Base-by-base conservation (phyloP, 2,329 filamentous ascomycete genomes). In the Scleromitrula shiraiana region DNA sequence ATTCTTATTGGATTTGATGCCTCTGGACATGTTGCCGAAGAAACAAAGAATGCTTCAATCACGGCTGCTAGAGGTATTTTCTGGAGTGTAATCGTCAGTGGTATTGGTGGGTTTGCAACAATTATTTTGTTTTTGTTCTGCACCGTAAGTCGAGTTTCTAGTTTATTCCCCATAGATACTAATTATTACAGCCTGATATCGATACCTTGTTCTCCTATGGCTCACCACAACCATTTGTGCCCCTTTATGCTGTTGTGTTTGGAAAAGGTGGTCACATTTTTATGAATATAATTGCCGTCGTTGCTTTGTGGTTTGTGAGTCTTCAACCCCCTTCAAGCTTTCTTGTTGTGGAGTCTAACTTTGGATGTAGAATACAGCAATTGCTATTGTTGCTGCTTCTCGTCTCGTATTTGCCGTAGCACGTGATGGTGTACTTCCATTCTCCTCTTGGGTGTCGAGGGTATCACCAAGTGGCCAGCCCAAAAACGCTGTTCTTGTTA, bases 1-100 rank as follows among this genome's bases (percentile, higher is more conserved):
- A 49, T 46, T 10, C 49, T 53, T 2, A 46, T 53, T 35, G 51
- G 51, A 10, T 46, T 49, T 4, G 51, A 53, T 19, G 51, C 51
- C 22, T 51, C 51, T 32, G 51, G 51, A 26, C 51, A 53, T 19
- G 51, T 51, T 6, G 51, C 51, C 1, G 51, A 53, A 30, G 51
- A 53, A 35, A 53, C 51, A 2, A 41, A 49, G 10, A n/a, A 46
- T 6, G 51, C 51, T 24, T 49, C 41, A 5, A 46, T 49, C 8
- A 43, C 49, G 24, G 51, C 51, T 39, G 51, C 51, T 2, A 53
- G 50, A 30, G 51, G 51, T 12, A 46, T 53, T 15, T 53, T 53
- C 24, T 53, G 51, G 51, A 42, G 43, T 39, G 50, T 50, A 7
- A 47, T 53, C 23, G 51, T 46, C 7, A 49, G 43, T 17, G 44